Evolutionary conservation across 83 land plant genomes (phyloP), one percentile per base, ranked within the genome.

Genomic region (Isoetes engelmannii): DNA sequence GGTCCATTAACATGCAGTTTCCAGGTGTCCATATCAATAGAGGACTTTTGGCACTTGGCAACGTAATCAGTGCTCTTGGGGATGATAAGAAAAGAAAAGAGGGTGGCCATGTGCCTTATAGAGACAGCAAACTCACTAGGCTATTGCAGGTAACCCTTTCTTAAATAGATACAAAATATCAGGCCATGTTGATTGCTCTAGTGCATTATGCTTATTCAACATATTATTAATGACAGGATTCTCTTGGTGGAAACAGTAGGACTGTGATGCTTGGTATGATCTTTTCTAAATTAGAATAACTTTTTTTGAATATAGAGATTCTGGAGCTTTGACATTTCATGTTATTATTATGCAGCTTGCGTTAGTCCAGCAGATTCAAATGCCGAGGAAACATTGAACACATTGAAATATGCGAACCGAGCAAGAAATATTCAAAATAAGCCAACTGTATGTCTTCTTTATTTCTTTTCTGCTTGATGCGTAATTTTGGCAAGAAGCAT

Each of bases 381-480:
- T 87, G 94, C 97, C 5, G 99, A 95, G 74, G 99, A 95, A 65
- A 95, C 99, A 7, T 63, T 95, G 17, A 95, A 95, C 67, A 95
- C 99, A 10, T 64, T 95, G 37, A 95, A 95, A 75, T 95, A 95
- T 84, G 97, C 99, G 28, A 95, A 95, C 67, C 99, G 99, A 46
- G 97, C 99, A 19, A 85, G 99, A 4, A 95, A 95, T 70, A 95
- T 95, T 65, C 99, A 95, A 67, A 95, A 95, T 71, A 95, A 92
- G 74, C 95, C 99, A 21, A 79, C 86, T 62, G 99, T 91, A 83
- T 72, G 94, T 72, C 61, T 17, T 17, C 19, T 48, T 65, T 5
- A 19, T 48, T 47, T 7, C 55, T 46, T 19, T 42, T 37, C 12
- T 60, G 0, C 63, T 3, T 12, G 15, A 37, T 44, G 7, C 3